These are phyloP conservation scores for Trichoderma oligosporum DNA, from an alignment of 2,329 filamentous ascomycete genomes.

Conservation along the genomic window DNA sequence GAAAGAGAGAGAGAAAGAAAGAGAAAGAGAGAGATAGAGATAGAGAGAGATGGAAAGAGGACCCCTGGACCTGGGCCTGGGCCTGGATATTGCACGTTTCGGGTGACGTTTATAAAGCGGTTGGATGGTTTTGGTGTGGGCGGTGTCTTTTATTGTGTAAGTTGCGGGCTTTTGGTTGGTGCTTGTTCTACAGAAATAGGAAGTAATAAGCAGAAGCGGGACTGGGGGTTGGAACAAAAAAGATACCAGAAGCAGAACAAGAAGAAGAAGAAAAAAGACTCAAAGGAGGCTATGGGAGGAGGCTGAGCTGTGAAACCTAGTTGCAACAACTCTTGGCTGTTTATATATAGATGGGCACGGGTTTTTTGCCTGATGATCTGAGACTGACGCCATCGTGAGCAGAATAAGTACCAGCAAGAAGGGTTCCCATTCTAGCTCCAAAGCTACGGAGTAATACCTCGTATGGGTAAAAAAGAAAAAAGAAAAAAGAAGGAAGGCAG, in stretches of 20 bases:
- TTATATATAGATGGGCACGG: constrained; percentile 11
- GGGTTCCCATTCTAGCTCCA: not conserved
- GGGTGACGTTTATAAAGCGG: constrained; percentile 10
- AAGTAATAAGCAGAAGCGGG: not conserved
- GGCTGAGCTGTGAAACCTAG: constrained; percentile 1
- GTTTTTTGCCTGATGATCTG: constrained; percentile 2
- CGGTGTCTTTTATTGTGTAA: constrained; percentile 3
- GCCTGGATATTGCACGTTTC: constrained; percentile 7
- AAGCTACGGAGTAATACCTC: no score
- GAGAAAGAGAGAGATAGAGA: no score
- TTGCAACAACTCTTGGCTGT: not conserved
- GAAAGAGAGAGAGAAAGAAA: no score
- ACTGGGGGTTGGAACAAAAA: no score
- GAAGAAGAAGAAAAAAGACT: not conserved
- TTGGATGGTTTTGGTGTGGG: constrained; percentile 16
- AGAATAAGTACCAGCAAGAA: not conserved
- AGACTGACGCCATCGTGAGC: constrained; percentile 18
- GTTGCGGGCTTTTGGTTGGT: constrained; percentile 13
- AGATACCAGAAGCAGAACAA: not conserved
- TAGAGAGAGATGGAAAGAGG: no score
- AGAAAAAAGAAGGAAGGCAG: not conserved
- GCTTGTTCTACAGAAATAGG: constrained; percentile 6
- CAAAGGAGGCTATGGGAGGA: not conserved
- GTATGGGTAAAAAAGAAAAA: no score
- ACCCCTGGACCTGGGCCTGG: constrained; percentile 3